phyloP scores from a whole-genome alignment of 139 green algal species.

The Ettlia oleoabundans region DNA sequence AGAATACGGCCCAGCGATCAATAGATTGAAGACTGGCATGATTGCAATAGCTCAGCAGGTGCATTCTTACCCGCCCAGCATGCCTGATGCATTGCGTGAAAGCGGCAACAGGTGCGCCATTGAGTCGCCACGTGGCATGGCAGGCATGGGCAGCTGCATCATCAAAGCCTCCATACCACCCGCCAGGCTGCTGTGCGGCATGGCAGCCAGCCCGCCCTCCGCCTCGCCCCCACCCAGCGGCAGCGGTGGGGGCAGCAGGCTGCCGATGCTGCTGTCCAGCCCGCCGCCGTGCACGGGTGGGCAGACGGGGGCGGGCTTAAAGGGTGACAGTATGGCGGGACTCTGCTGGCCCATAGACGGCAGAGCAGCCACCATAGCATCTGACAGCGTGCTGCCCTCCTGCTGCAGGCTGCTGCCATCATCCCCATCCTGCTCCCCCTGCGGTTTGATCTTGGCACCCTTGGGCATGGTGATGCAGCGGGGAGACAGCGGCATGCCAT shows the following conservation, averaged over 20 bases:
- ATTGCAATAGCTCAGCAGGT: background rate
- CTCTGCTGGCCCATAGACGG: constrained; percentile 8
- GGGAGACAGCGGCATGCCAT: constrained; percentile 18
- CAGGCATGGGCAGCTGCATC: constrained; percentile 2
- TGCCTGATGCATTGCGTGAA: constrained; percentile 12
- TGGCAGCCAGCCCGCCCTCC: background rate
- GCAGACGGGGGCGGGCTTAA: background rate
- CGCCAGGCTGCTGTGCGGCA: constrained; percentile 9
- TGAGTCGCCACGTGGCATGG: background rate
- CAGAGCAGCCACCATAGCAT: background rate
- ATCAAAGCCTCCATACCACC: constrained; percentile 17
- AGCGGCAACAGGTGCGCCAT: constrained; percentile 2
- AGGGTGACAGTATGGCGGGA: constrained; percentile 16
- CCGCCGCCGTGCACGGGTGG: constrained; percentile 7
- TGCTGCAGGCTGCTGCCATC: background rate
- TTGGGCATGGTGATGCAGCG: constrained; percentile 5
- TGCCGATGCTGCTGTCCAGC: background rate
- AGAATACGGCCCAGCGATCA: too few species aligned
- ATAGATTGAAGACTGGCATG: too few species aligned
- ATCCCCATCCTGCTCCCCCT: background rate
- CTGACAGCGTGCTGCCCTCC: constrained; percentile 14
- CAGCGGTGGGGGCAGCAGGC: background rate
- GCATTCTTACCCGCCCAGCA: constrained; percentile 20
- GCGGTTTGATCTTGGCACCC: constrained; percentile 21
- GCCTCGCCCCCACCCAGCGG: background rate